Evolutionary conservation across 495 filamentous ascomycete genomes (phyloP).

Genomic region (Trichoderma reesei): DNA sequence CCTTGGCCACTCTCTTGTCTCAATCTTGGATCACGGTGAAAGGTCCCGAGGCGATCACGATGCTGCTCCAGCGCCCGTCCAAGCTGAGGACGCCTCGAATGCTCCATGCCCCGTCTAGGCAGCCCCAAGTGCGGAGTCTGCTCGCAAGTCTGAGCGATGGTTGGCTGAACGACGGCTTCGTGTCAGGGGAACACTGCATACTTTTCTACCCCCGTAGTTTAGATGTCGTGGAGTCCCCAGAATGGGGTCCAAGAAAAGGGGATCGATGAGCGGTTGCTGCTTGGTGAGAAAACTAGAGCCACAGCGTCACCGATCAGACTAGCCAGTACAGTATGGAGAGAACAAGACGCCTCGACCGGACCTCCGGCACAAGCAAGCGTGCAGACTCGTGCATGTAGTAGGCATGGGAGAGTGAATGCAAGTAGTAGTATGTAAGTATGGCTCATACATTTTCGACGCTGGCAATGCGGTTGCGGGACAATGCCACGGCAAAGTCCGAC

Average conservation of each 20-base stretch:
- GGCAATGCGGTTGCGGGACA: neutral
- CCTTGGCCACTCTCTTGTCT: neutral
- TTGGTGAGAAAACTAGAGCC: slow-evolving; percentile 2
- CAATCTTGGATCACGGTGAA: neutral
- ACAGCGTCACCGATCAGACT: neutral
- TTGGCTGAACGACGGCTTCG: neutral
- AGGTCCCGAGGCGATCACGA: neutral
- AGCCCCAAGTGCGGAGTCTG: neutral
- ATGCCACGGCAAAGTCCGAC: neutral
- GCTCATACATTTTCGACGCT: neutral
- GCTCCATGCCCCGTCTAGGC: neutral
- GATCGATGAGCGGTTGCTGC: neutral
- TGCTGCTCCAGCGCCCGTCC: neutral
- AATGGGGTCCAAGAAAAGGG: neutral
- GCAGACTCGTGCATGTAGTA: neutral
- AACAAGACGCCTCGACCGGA: slow-evolving; percentile 5
- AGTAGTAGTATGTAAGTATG: neutral
- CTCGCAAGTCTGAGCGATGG: neutral
- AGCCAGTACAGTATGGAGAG: neutral
- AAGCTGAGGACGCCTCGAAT: neutral
- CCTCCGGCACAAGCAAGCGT: neutral
- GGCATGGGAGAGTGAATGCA: too few species aligned
- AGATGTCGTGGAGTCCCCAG: neutral
- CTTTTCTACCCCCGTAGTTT: slow-evolving; percentile 3
- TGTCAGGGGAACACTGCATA: neutral